Evolutionary conservation across 768 basidiomycete species (phyloP).

Genomic region (Saitozyma podzolica): DNA sequence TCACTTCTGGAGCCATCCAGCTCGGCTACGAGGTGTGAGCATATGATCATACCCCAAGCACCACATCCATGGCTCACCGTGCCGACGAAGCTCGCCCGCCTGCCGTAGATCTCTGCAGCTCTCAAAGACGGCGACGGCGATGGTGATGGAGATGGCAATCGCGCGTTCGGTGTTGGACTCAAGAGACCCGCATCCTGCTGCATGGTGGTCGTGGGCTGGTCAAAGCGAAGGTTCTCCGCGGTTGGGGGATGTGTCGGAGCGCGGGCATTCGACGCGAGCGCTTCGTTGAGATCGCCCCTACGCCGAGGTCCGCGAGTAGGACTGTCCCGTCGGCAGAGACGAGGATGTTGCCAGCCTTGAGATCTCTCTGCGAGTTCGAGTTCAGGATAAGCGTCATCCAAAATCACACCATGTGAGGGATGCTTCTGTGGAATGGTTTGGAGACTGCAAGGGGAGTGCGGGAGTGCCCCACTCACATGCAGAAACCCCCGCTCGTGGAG

Average conservation of each 20-base stretch:
- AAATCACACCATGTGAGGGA: background rate
- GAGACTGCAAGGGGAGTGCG: too few relatives aligned
- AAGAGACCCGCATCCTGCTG: too few relatives aligned
- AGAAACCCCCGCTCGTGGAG: constrained; percentile 27
- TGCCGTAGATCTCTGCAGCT: constrained; percentile 55
- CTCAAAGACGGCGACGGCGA: too few relatives aligned
- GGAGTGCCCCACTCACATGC: constrained; percentile 21
- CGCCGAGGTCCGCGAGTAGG: constrained; percentile 86
- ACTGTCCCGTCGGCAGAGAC: constrained; percentile 68
- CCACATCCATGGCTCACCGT: constrained; percentile 54
- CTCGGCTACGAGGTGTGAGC: constrained; percentile 62
- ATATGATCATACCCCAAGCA: background rate
- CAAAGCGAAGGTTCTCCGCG: constrained; percentile 24
- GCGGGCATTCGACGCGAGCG: constrained; percentile 1
- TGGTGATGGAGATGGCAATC: too few relatives aligned
- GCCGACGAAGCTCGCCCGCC: constrained; percentile 82
- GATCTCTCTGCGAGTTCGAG: constrained; percentile 86
- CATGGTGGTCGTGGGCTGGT: background rate
- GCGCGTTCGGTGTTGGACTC: too few relatives aligned
- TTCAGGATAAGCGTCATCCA: constrained; percentile 74
- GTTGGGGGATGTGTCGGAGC: background rate
- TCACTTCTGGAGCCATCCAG: constrained; percentile 97
- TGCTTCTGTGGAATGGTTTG: background rate
- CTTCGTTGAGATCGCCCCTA: constrained; percentile 71
- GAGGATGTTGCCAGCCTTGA: constrained; percentile 92